Conservation (phyloP, 2,329 filamentous ascomycete genomes). For the Lasiodiplodia hormozganensis region DNA sequence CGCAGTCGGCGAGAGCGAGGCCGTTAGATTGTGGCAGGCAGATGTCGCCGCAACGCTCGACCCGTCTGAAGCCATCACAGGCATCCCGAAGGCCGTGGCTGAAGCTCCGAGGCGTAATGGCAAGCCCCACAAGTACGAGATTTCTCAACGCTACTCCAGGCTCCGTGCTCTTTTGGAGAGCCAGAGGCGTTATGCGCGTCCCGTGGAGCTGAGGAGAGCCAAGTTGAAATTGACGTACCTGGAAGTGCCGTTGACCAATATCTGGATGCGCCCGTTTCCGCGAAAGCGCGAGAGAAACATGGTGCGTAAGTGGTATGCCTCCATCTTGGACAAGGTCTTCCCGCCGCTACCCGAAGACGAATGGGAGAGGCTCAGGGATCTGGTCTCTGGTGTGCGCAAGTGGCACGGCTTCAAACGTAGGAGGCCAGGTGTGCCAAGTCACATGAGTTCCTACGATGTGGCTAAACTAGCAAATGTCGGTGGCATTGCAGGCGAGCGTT, state of each 20-base stretch:
- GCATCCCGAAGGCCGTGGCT: not conserved
- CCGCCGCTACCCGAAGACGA: slow-evolving; percentile 54
- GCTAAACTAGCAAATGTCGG: slow-evolving; percentile 19
- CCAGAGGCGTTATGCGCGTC: slow-evolving; percentile 32
- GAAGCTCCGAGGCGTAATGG: slow-evolving; percentile 7
- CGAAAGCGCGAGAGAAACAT: slow-evolving; percentile 52
- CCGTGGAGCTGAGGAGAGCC: slow-evolving; percentile 32
- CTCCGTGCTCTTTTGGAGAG: slow-evolving; percentile 39
- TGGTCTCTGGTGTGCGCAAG: slow-evolving; percentile 44
- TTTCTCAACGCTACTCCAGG: slow-evolving; percentile 42
- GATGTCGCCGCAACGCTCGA: slow-evolving; percentile 10
- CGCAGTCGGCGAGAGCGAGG: not conserved
- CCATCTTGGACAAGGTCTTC: slow-evolving; percentile 49
- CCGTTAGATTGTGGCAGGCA: slow-evolving; percentile 4
- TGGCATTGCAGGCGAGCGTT: slow-evolving; percentile 14
- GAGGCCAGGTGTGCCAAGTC: slow-evolving; percentile 31
- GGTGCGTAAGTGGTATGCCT: slow-evolving; percentile 52
- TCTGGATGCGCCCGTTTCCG: slow-evolving; percentile 56
- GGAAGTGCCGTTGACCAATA: slow-evolving; percentile 52
- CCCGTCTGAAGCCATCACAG: not conserved
- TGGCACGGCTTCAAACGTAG: slow-evolving; percentile 38
- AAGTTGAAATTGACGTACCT: slow-evolving; percentile 39
- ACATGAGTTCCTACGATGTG: slow-evolving; percentile 21
- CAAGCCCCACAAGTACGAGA: slow-evolving; percentile 25
- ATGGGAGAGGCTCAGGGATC: slow-evolving; percentile 51